Conservation (phyloP, 2,329 filamentous ascomycete species). For the Tolypocladium paradoxum region DNA sequence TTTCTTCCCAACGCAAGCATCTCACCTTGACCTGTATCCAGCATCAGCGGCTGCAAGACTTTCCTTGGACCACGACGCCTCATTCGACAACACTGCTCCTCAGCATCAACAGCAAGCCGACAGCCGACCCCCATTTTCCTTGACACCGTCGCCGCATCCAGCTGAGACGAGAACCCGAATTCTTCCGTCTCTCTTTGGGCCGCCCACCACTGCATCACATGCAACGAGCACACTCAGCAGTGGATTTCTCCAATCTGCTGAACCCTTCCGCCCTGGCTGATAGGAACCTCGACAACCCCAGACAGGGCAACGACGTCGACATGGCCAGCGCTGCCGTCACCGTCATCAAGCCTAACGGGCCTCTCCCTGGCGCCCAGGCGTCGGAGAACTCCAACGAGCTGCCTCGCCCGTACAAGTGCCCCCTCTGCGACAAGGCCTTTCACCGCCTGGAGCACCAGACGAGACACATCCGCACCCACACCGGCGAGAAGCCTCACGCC, state of each 20-base stretch:
- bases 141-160: background rate
- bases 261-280: conserved; percentile 37
- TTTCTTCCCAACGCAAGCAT: conserved; percentile 8
- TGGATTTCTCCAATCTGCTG: conserved; percentile 67
- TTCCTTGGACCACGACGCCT: background rate
- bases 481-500: conserved; percentile 93
- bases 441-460: conserved; percentile 94
- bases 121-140: background rate
- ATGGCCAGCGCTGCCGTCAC: conserved; percentile 42
- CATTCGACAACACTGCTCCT: background rate
- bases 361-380: conserved; percentile 49
- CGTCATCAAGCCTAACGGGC: conserved; percentile 51
- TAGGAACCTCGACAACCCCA: conserved; percentile 12
- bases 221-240: conserved; percentile 62
- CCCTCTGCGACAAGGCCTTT: conserved; percentile 96
- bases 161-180: background rate
- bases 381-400: conserved; percentile 55
- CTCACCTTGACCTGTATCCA: background rate
- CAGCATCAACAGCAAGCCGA: background rate
- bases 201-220: conserved; percentile 42
- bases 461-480: conserved; percentile 89
- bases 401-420: conserved; percentile 95
- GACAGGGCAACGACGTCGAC: conserved; percentile 26
- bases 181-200: background rate
- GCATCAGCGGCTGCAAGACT: background rate